Evolutionary conservation across 495 filamentous ascomycete genomes (phyloP), one percentile per base, ranked within the genome.

Genomic region (Beverwykella pulmonaria): DNA sequence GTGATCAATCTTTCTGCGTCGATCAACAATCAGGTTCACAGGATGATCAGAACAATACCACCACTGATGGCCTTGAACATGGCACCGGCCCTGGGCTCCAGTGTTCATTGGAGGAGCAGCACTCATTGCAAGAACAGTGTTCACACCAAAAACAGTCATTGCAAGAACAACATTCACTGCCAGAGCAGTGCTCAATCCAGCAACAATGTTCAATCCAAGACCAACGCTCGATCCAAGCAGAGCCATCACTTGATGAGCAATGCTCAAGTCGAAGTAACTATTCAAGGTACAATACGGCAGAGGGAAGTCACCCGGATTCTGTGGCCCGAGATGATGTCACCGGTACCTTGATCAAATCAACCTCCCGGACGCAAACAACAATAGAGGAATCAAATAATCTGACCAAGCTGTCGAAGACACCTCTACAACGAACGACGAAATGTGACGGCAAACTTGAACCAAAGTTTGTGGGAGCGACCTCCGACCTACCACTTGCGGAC

Each of bases 261-360:
- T 44, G 39, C 39, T 44, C 26, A 22, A 55, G 26, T 55, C 25
- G 19, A 55, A 55, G 19, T 34, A 34, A 12, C 26, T 20, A 59
- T 59, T 14, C 26, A 53, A 29, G 34, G 49, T 12, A 32, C 10
- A n/a, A 62, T 44, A 20, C 25, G 30, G 46, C 63, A 66, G 56
- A 32, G 56, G 49, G 29, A 52, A 7, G 23, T n/a, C 12, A 59
- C 63, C 4, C 19, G 36, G n/a, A 55, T 36, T n/a, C 36, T 66
- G 9, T 66, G 63, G 63, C 63, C 63, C 19, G 63, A 66, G n/a
- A 66, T 66, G 62, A 14, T 59, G 25, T 66, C 63, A 25, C 63
- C 63, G 26, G 23, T 10, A 2, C 46, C 55, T 41, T 47, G 22
- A 36, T 1, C n/a, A 26, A 23, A 25, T 6, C 41, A 23, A 57